Evolutionary conservation across 257 asterid species (phyloP), one percentile per base, ranked within the genome.

Genomic region (Ligustrum vulgare): DNA sequence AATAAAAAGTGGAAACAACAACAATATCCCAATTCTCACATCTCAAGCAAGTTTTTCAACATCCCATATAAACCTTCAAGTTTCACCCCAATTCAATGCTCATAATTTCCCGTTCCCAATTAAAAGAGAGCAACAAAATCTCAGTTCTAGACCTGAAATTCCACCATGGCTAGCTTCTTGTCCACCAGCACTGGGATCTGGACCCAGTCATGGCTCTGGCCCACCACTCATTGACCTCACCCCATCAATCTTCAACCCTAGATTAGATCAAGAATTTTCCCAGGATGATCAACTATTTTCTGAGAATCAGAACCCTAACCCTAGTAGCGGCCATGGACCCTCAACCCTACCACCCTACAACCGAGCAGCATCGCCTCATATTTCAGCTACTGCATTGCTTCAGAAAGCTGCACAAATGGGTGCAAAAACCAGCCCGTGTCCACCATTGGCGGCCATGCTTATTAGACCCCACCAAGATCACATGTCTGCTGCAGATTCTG

Each of bases 401-500:
- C 98, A 93, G 88, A 91, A 89, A 75, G 97, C 98, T 82, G 89
- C 97, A 33, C 90, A 91, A 82, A 87, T 93, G 92, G 96, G 96
- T 58, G 82, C 96, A 49, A 89, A 84, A 77, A 77, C 78, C 41
- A 35, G 73, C 31, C 85, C 72, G 37, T 79, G 76, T 72, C 75
- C 77, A 64, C 37, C 75, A 72, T 75, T 72, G 49, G 70, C 33
- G 45, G 66, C 51, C 70, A 36, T 45, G 73, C 35, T 75, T 45
- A 74, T 23, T 6, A 67, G 20, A 47, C 73, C 78, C 72, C 77
- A 60, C 70, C 34, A 56, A 3, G 63, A 37, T 84, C 97, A 93
- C 93, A 89, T 89, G 98, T 67, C 89, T 75, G 83, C 84, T 73
- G 74, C 76, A 70, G 81, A 77, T 70, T 20, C 84, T 72, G 76